These are phyloP conservation scores for Brassica carinata DNA, from an alignment of 345 rosid genomes.

Conservation along the genomic window DNA sequence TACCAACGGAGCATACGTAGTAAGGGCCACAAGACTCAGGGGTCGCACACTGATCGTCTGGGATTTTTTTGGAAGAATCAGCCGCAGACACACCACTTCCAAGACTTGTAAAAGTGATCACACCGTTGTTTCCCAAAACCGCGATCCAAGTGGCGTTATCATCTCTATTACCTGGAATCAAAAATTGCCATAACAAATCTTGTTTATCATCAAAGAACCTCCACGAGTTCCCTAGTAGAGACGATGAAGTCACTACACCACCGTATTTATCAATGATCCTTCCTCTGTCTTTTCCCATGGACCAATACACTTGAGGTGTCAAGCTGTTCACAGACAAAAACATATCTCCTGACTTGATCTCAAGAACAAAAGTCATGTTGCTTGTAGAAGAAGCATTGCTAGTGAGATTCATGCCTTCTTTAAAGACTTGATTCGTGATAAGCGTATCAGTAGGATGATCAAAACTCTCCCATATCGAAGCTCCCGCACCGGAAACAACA, in stretches of 20 bases:
- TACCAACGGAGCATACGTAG: constrained; percentile 53
- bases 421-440: constrained; percentile 61
- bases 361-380: constrained; percentile 69
- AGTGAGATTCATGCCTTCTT: constrained; percentile 69
- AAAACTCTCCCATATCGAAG: constrained; percentile 80
- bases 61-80: constrained; percentile 58
- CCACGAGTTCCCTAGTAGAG: constrained; percentile 73
- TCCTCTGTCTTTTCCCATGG: constrained; percentile 52
- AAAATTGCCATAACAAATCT: constrained; percentile 59
- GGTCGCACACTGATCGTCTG: constrained; percentile 60
- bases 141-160: constrained; percentile 73
- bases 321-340: constrained; percentile 59
- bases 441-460: constrained; percentile 80
- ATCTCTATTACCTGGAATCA: constrained; percentile 39
- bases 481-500: constrained; percentile 48
- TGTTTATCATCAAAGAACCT: constrained; percentile 60
- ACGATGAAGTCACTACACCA: constrained; percentile 47
- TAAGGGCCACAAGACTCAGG: constrained; percentile 73
- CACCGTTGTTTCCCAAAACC: constrained; percentile 65
- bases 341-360: constrained; percentile 79
- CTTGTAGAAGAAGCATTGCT: constrained; percentile 50
- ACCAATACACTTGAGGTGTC: constrained; percentile 84
- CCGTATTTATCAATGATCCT: constrained; percentile 50
- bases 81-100: constrained; percentile 24
- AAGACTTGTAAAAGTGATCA: constrained; percentile 62